Percentiles rank a stretch among this genome's conserved stretches.
These are phyloP conservation scores for Alopecurus myosuroides DNA, from an alignment of 176 grass and related monocot species.

Conservation along the genomic window DNA sequence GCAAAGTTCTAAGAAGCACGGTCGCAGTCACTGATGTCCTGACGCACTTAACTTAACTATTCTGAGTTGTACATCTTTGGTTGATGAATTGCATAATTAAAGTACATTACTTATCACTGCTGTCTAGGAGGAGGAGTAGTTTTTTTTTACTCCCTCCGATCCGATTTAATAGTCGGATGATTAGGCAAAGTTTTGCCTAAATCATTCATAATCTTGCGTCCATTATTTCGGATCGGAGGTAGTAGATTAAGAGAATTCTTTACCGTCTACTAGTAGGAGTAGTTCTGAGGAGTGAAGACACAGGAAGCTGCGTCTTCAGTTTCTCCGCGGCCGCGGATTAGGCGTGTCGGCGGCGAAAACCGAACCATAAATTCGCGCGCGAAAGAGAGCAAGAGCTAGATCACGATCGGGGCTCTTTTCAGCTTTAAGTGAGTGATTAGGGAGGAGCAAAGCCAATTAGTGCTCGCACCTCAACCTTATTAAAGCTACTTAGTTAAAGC, in stretches of 20 bases:
- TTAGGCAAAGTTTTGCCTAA: no score
- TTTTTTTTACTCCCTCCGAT: no score
- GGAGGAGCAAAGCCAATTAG: slow-evolving; percentile 28
- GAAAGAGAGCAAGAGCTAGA: not conserved
- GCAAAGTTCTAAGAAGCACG: slow-evolving; percentile 23
- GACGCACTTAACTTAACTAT: not conserved
- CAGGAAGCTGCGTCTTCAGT: not conserved
- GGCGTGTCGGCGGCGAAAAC: not conserved
- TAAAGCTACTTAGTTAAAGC: slow-evolving; percentile 34
- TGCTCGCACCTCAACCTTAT: slow-evolving; percentile 31
- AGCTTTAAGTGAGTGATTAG: slow-evolving; percentile 39
- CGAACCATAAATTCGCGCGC: not conserved
- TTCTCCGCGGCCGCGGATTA: not conserved
- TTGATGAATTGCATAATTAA: not conserved
- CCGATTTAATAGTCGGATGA: no score
- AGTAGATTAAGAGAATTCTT: no score
- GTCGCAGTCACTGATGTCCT: not conserved
- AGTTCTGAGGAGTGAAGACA: no score
- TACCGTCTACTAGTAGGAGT: no score
- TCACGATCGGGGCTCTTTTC: not conserved
- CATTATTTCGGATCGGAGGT: no score
- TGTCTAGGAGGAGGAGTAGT: no score
- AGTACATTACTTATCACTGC: not conserved
- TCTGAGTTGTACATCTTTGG: not conserved
- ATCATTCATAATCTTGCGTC: no score